Conservation (phyloP, 2,329 filamentous ascomycete genomes). For the Zasmidium cellare region DNA sequence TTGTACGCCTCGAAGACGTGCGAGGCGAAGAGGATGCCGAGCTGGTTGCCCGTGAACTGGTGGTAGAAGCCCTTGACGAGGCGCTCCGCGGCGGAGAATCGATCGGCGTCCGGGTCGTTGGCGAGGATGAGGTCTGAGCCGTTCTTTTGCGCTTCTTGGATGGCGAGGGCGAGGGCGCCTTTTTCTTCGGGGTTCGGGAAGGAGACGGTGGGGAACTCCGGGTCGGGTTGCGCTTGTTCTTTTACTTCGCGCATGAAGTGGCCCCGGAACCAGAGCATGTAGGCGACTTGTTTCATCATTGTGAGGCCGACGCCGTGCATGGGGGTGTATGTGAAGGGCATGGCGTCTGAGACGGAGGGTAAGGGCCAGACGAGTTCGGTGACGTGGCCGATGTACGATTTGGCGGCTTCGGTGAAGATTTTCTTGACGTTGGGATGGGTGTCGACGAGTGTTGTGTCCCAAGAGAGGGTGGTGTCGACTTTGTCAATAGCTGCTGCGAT, state of each 20-base stretch:
- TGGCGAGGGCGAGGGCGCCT: constrained; percentile 61
- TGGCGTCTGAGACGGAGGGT: constrained; percentile 18
- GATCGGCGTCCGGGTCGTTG: constrained; percentile 66
- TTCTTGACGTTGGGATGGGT: constrained; percentile 42
- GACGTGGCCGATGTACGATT: constrained; percentile 44
- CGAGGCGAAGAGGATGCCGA: constrained; percentile 61
- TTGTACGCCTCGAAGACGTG: constrained; percentile 54
- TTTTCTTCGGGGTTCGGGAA: constrained; percentile 68
- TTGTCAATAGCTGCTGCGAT: constrained; percentile 59
- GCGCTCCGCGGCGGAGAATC: constrained; percentile 62
- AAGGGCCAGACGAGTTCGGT: constrained; percentile 28
- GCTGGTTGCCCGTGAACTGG: constrained; percentile 65
- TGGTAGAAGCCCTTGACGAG: constrained; percentile 56
- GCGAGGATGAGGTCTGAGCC: constrained; percentile 57
- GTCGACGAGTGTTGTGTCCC: constrained; percentile 48
- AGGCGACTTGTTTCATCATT: constrained; percentile 47
- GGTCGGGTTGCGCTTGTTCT: constrained; percentile 58
- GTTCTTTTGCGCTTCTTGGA: constrained; percentile 53
- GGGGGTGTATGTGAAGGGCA: constrained; percentile 55
- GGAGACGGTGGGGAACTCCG: constrained; percentile 63
- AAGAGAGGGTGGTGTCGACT: constrained; percentile 55
- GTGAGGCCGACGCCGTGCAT: constrained; percentile 58
- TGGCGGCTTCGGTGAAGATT: constrained; percentile 41
- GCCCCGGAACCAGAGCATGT: constrained; percentile 29
- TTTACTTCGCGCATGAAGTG: constrained; percentile 47